phyloP scores from a whole-genome alignment of 2,329 filamentous ascomycete species.

The Apiospora saccharicola region DNA sequence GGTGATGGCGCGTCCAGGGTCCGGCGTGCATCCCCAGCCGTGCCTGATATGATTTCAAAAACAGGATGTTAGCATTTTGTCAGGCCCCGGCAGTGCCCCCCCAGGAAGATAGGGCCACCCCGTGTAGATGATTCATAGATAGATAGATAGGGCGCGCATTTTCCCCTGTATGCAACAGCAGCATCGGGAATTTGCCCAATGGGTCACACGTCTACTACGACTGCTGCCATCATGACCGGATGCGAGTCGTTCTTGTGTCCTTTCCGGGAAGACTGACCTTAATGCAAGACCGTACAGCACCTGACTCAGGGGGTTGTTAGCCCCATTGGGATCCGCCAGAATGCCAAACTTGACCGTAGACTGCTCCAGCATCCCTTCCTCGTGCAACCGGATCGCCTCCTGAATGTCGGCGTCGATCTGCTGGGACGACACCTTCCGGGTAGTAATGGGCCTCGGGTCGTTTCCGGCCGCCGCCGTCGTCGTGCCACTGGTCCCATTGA shows the following conservation, averaged over 20 bases:
- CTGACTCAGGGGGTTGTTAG: conserved; percentile 93
- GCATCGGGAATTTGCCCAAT: background rate
- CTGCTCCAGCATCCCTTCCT: conserved; percentile 77
- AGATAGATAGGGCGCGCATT: background rate
- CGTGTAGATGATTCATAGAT: background rate
- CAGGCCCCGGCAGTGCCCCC: background rate
- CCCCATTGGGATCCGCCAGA: conserved; percentile 82
- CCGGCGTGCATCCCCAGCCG: conserved; percentile 85
- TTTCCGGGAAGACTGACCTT: conserved; percentile 59
- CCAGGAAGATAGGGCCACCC: background rate
- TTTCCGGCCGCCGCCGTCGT: background rate
- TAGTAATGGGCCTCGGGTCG: conserved; percentile 30
- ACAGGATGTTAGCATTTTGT: conserved; percentile 9
- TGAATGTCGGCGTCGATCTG: conserved; percentile 78
- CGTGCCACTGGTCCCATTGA: no score
- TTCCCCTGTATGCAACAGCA: background rate
- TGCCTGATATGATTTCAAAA: conserved; percentile 63
- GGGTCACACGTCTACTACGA: background rate
- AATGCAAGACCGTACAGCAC: conserved; percentile 94
- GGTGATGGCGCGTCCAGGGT: conserved; percentile 76
- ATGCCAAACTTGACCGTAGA: conserved; percentile 87
- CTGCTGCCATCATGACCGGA: background rate
- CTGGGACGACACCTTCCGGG: conserved; percentile 55
- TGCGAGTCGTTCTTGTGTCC: background rate
- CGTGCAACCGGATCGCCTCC: conserved; percentile 93